Evolutionary conservation across 768 basidiomycete species (phyloP).

Genomic region (Boletellus sp.): DNA sequence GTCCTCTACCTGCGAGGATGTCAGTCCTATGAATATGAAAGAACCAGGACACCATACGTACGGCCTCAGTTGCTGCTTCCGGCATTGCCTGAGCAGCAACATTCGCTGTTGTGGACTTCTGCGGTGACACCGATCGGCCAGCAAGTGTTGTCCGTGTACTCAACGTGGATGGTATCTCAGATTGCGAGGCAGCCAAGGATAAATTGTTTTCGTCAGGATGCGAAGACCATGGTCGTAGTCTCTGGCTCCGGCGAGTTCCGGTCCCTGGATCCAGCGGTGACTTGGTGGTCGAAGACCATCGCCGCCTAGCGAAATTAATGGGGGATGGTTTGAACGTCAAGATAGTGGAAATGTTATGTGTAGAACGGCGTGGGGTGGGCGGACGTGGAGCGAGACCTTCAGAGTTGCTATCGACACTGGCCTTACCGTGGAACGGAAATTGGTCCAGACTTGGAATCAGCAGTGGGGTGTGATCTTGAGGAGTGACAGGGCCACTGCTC

Average conservation of each 20-base stretch:
- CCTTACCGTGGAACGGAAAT: slow-evolving; percentile 21
- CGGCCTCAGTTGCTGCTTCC: slow-evolving; percentile 29
- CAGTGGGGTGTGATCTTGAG: slow-evolving; percentile 48
- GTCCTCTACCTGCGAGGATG: slow-evolving; percentile 28
- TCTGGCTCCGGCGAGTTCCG: slow-evolving; percentile 33
- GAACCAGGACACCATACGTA: slow-evolving; percentile 26
- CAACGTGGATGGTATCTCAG: slow-evolving; percentile 28
- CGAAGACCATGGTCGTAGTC: slow-evolving; percentile 31
- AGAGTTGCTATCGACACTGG: slow-evolving; percentile 15
- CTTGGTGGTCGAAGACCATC: slow-evolving; percentile 48
- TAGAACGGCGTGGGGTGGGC: slow-evolving; percentile 22
- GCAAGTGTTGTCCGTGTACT: slow-evolving; percentile 30
- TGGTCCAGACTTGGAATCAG: slow-evolving; percentile 36
- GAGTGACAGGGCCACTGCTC: slow-evolving; percentile 50
- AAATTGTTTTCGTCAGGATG: slow-evolving; percentile 30
- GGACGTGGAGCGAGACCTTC: slow-evolving; percentile 22
- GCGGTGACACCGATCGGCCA: slow-evolving; percentile 33
- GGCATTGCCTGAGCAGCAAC: slow-evolving; percentile 20
- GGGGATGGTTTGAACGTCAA: slow-evolving; percentile 60
- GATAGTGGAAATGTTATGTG: slow-evolving; percentile 34
- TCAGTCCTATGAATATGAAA: slow-evolving; percentile 32
- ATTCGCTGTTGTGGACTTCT: slow-evolving; percentile 24
- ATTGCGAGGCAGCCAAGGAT: slow-evolving; percentile 24
- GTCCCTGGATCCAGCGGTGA: slow-evolving; percentile 34
- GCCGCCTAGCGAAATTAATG: slow-evolving; percentile 57